A percentile compares a stretch with the other conserved stretches of the same genome.
These are phyloP conservation scores for Sugiyamaella castrensis DNA, from an alignment of 1,139 yeast species.

Conservation along the genomic window DNA sequence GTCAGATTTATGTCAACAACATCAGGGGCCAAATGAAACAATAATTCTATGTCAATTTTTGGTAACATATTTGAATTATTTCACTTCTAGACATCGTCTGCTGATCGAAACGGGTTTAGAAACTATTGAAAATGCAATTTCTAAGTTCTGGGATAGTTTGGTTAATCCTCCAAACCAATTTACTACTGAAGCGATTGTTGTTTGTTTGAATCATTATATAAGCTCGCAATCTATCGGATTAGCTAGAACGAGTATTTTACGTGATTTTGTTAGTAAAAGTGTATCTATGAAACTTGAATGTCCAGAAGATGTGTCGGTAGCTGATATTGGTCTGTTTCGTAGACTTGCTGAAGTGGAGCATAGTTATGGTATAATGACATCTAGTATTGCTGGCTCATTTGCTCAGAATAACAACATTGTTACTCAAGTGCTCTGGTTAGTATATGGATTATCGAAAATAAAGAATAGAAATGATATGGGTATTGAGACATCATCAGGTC, in stretches of 20 bases:
- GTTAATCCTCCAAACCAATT: constrained; percentile 1
- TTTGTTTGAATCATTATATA: constrained; percentile 1
- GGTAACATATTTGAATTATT: background rate
- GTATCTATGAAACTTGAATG: background rate
- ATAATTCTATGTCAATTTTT: background rate
- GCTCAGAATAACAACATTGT: background rate
- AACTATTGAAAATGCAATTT: background rate
- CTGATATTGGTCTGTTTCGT: constrained; percentile 2
- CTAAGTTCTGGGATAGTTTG: constrained; percentile 1
- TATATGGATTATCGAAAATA: background rate
- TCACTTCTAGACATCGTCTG: background rate
- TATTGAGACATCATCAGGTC: background rate
- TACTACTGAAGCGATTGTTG: background rate
- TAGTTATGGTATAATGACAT: background rate
- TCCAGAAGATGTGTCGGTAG: background rate
- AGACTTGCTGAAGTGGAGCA: constrained; percentile 4
- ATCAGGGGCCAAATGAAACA: too few relatives aligned
- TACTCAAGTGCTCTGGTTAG: constrained; percentile 1
- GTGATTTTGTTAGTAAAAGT: background rate
- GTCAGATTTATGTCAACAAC: background rate
- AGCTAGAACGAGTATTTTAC: background rate
- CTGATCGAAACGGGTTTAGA: background rate
- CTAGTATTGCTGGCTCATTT: background rate
- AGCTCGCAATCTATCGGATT: background rate
- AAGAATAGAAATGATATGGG: background rate